Conservation (phyloP, 768 basidiomycete species). For the Leccinum subgranulosum region DNA sequence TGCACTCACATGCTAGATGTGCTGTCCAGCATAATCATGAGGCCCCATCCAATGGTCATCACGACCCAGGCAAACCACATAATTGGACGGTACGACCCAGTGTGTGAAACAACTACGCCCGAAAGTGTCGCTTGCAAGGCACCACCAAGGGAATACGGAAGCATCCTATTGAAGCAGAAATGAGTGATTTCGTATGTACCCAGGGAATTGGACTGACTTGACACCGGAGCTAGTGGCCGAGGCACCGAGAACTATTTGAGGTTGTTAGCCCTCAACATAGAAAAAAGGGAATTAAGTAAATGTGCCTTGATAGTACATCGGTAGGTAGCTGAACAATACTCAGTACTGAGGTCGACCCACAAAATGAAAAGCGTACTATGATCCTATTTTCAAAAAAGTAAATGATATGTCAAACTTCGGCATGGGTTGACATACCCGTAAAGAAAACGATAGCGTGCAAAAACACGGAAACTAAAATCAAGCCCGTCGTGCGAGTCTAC, state of each 20-base stretch:
- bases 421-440: slow-evolving; percentile 18
- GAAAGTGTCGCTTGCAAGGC: slow-evolving; percentile 17
- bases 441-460: slow-evolving; percentile 35
- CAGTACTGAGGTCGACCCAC: not conserved
- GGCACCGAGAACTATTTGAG: slow-evolving; percentile 32
- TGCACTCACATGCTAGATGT: slow-evolving; percentile 27
- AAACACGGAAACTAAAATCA: slow-evolving; percentile 31
- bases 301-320: slow-evolving; percentile 39
- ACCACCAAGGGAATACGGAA: slow-evolving; percentile 32
- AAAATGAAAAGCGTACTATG: slow-evolving; percentile 21
- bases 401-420: not conserved
- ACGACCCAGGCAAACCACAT: slow-evolving; percentile 30
- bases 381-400: slow-evolving; percentile 12
- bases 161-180: slow-evolving; percentile 25
- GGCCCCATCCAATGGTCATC: slow-evolving; percentile 34
- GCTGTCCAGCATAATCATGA: slow-evolving; percentile 36
- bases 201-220: slow-evolving; percentile 13
- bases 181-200: not conserved
- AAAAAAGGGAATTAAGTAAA: not conserved
- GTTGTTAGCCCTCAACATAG: not conserved
- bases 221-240: slow-evolving; percentile 34
- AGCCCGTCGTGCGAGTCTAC: slow-evolving; percentile 38
- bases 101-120: slow-evolving; percentile 26
- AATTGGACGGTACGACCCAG: slow-evolving; percentile 30
- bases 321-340: slow-evolving; percentile 31